Evolutionary conservation across 2,329 filamentous ascomycete species (phyloP), one percentile per base, ranked within the genome.

Genomic region (Biscogniauxia mediterranea): DNA sequence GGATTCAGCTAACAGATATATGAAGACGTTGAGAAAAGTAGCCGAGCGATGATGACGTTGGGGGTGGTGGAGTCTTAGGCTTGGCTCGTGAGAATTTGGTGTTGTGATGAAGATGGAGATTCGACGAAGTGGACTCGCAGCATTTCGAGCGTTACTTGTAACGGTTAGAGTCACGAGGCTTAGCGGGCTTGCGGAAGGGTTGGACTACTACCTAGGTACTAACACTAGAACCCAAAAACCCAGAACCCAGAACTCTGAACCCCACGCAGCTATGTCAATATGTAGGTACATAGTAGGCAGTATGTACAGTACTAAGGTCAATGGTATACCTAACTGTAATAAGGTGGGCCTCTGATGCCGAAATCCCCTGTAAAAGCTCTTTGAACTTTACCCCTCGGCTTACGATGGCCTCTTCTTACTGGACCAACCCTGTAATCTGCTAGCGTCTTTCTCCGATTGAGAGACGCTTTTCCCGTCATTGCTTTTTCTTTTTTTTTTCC

Each of bases 401-500:
- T 57, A 64, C 58, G 17, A 64, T 60, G 63, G 61, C 61, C 60
- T 61, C 61, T 63, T 63, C 61, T 61, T 65, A 67, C 63, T 67
- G 65, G 65, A 60, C 63, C 62, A 63, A 65, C 53, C 57, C 60
- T 64, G 60, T 60, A 58, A 50, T 59, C 57, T 65, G 63, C 8
- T 52, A 65, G 65, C 65, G 65, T 67, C 63, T 65, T 67, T 65
- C 61, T 63, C 65, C 65, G 63, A 67, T 60, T 66, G 62, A 62
- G 61, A 60, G 49, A 61, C 55, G 51, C 11, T 32, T 32, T 59
- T 49, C 55, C 65, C 62, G 55, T 57, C 57, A 23, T 54, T 52
- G 53, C 25, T 62, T 63, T 62, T 61, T 59, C 60, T 58, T 59
- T 56, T 54, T 57, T 64, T 59, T 56, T 54, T 57, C 64, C 62